Evolutionary conservation across 164 flowering plant genomes (phyloP), one percentile per base, ranked within the genome.

Genomic region (Nymphaea thermarum): DNA sequence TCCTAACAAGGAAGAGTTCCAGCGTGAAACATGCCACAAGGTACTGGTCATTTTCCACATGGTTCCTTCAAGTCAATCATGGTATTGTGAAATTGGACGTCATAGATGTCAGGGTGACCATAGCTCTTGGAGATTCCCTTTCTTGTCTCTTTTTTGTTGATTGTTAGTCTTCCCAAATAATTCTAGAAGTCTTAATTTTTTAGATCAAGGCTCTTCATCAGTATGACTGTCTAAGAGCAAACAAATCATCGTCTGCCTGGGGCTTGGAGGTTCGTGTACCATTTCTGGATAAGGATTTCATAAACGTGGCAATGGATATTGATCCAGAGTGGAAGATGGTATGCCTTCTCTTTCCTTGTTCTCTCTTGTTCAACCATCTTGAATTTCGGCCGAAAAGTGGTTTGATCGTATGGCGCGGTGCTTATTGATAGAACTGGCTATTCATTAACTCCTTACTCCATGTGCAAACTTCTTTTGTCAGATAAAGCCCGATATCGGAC

Each of bases 201-300:
- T 81, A 93, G 98, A 84, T 93, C 42, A 91, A 93, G 73, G 96
- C 97, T 43, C 91, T 93, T 8, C 90, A 91, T 71, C 84, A 78
- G 76, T 93, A 93, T 77, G 98, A 93, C 73, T 93, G 98, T 76
- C 71, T 89, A 78, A 85, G 98, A 76, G 97, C 98, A 10, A 91
- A 94, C 81, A 94, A 94, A 71, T 60, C 98, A 43, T 83, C 97
- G 8, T 94, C 96, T 42, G 97, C 96, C 0, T 94, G 97, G 97
- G 98, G 98, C n/a, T 67, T 94, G 69, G 98, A 94, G 76, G 95
- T 91, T 71, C 89, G 97, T 14, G 98, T 94, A 25, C 98, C 98
- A 36, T 94, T 94, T 75, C 69, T 94, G 61, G 98, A 94, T 66
- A 91, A 94, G 71, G 95, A 88, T 42, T 94, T 94, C 72, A 83